These are phyloP conservation scores for Penicillium sclerotigenum DNA, from an alignment of 2,329 filamentous ascomycete species.

Conservation along the genomic window DNA sequence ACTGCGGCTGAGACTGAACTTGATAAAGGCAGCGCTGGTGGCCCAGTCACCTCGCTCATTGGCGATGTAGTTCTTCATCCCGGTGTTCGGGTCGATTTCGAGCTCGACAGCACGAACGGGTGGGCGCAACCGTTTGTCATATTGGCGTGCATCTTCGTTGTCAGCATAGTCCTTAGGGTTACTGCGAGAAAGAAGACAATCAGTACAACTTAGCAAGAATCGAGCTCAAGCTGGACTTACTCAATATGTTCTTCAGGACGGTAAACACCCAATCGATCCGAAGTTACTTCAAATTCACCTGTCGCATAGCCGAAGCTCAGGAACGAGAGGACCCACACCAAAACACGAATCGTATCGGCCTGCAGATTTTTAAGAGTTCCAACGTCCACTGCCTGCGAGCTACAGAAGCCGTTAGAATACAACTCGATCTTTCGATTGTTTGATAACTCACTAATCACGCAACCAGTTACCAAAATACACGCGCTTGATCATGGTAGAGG, in stretches of 20 bases:
- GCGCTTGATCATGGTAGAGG: constrained; percentile 70
- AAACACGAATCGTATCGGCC: constrained; percentile 71
- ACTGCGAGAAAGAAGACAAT: constrained; percentile 51
- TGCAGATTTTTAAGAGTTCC: constrained; percentile 76
- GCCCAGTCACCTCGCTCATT: constrained; percentile 86
- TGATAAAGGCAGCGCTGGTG: constrained; percentile 81
- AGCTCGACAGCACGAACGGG: constrained; percentile 71
- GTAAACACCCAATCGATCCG: constrained; percentile 75
- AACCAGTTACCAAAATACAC: constrained; percentile 87
- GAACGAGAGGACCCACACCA: constrained; percentile 80
- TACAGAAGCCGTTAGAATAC: constrained; percentile 17
- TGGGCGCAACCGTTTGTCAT: constrained; percentile 73
- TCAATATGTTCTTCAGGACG: constrained; percentile 64
- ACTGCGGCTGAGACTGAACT: constrained; percentile 68
- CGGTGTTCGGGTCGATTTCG: constrained; percentile 69
- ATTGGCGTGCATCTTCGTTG: constrained; percentile 73
- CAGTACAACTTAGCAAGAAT: neutral
- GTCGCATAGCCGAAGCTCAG: constrained; percentile 82
- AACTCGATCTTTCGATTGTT: neutral
- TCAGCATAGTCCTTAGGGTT: constrained; percentile 86
- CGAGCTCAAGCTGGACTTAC: constrained; percentile 26
- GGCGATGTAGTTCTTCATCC: constrained; percentile 99
- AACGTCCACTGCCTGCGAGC: constrained; percentile 75
- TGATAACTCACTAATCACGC: constrained; percentile 61
- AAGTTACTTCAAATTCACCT: constrained; percentile 78